Evolutionary conservation across 169 alveolate genomes (phyloP), one percentile per base, ranked within the genome.

Genomic region (Neospora caninum): DNA sequence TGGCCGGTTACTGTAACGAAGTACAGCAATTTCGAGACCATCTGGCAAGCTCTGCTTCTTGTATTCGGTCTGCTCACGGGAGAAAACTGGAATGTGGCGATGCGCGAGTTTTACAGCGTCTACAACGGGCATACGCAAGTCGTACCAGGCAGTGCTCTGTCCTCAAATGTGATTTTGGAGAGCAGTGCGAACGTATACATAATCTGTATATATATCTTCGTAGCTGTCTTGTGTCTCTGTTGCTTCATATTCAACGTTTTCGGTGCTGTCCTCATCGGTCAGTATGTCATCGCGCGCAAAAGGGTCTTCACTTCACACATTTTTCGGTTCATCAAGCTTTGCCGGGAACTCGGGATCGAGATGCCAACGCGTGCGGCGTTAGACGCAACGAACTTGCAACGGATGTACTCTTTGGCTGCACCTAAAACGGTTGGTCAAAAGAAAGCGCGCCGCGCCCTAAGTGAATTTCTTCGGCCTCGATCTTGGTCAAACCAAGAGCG

Each of bases 261-360:
- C 80, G 95, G 93, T n/a, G 95, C 93, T 25, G 58, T 93, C 34
- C 67, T 93, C 93, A 93, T 93, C 69, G 92, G 95, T 31, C 49
- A 87, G 53, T 93, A 86, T 53, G 91, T 88, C 39, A 78, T 34
- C 25, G 80, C 93, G 20, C 93, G 91, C 39, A 86, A 88, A 80
- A 10, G 43, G 29, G 83, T 93, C 13, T 69, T 69, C 91, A 92
- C 64, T 36, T 54, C 69, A 43, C 88, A 93, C 91, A 91, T 88
- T 13, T 91, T 92, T 16, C 86, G 45, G 80, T 88, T 93, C 64
- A 69, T 93, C 53, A 84, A 42, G 42, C 36, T 87, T 41, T 93
- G 95, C 86, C 95, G 95, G 31, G 91, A 87, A 49, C 93, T 87
- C 20, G 93, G 93, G 22, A 53, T 93, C 10, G 86, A 80, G 87